These are phyloP conservation scores for Lophiotrema nucula DNA, from an alignment of 495 filamentous ascomycete species.

Conservation along the genomic window DNA sequence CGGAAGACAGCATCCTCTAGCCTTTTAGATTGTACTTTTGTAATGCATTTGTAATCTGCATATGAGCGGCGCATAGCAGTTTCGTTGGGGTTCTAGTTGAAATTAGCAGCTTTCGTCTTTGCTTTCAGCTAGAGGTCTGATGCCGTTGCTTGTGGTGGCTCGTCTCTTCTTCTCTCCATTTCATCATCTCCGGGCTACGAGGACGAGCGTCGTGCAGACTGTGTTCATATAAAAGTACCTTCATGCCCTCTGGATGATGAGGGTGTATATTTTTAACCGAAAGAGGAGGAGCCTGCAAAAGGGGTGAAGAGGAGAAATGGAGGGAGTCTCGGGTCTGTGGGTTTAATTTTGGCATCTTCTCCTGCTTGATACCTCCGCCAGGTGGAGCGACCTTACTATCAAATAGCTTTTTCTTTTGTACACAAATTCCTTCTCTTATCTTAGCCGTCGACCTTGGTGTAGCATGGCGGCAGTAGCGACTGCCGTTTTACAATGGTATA, in stretches of 20 bases:
- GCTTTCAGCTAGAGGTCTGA: no score
- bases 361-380: no score
- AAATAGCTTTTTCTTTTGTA: constrained; percentile 8
- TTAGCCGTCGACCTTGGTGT: no score
- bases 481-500: no score
- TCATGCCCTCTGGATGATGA: background rate
- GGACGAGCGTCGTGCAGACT: background rate
- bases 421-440: constrained; percentile 8
- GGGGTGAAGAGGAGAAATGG: constrained; percentile 8
- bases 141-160: no score
- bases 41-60: constrained; percentile 34
- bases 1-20: constrained; percentile 7
- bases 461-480: no score
- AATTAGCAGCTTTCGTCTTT: no score
- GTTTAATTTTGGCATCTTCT: no score
- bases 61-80: constrained; percentile 7
- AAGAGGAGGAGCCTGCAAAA: background rate
- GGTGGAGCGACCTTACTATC: background rate
- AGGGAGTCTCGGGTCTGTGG: no score
- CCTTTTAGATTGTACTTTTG: constrained; percentile 32
- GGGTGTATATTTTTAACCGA: background rate
- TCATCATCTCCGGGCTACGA: background rate
- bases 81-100: no score
- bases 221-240: constrained; percentile 13
- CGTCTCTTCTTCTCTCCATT: no score